Evolutionary conservation across 1,284 basidiomycete genomes (phyloP).

Genomic region (Moniliella sp.): DNA sequence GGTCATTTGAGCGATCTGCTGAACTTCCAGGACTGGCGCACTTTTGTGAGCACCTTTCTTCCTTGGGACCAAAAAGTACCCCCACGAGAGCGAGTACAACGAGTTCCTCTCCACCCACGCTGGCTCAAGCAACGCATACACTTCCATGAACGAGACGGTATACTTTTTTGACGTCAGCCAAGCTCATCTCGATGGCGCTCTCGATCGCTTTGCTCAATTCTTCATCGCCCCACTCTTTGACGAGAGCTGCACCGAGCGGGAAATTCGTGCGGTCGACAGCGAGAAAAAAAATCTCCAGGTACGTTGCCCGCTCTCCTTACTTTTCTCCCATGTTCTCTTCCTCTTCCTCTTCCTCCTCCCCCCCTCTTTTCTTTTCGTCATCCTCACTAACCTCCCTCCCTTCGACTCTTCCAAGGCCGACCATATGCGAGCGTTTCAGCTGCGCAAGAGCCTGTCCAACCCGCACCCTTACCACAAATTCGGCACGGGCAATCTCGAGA

Average conservation of each 20-base stretch:
- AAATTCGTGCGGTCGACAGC: slow-evolving; percentile 88
- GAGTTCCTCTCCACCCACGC: slow-evolving; percentile 74
- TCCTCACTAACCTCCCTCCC: no score
- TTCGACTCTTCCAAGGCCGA: no score
- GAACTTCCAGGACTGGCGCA: slow-evolving; percentile 53
- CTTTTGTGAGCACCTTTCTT: slow-evolving; percentile 89
- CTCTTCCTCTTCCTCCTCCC: no score
- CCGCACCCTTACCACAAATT: slow-evolving; percentile 79
- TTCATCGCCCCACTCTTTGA: slow-evolving; percentile 81
- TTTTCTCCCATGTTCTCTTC: no score
- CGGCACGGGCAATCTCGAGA: slow-evolving; percentile 69
- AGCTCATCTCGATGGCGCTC: slow-evolving; percentile 56
- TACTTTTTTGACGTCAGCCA: slow-evolving; percentile 80
- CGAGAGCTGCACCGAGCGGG: slow-evolving; percentile 70
- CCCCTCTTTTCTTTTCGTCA: no score
- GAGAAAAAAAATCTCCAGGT: slow-evolving; percentile 94
- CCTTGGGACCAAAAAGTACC: slow-evolving; percentile 46
- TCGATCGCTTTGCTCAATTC: slow-evolving; percentile 78
- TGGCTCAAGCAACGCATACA: slow-evolving; percentile 80
- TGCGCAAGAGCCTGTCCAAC: slow-evolving; percentile 65
- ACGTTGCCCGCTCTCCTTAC: no score
- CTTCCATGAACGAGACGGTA: slow-evolving; percentile 76
- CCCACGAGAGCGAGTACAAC: slow-evolving; percentile 29
- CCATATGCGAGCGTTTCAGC: slow-evolving; percentile 79
- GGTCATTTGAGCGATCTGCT: slow-evolving; percentile 74